Evolutionary conservation across 106 monocot species (phyloP), one percentile per base, ranked within the genome.

Genomic region (Acanthochlamys bracteata): DNA sequence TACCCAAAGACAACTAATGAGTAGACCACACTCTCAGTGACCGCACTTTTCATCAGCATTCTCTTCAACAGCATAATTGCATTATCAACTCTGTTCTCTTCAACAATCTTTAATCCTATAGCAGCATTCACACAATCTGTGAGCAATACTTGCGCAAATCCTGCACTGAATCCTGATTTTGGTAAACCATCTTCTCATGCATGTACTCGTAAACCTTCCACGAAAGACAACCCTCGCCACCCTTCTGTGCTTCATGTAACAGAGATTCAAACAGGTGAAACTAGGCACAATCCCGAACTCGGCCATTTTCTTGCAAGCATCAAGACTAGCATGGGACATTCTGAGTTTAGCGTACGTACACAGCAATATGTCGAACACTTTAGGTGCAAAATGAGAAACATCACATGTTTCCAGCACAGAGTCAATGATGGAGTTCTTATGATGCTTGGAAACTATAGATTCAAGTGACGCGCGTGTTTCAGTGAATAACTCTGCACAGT

Each of bases 31-130:
- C 64, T 69, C 41, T 87, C 84, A 12, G 76, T 68, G 10, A 85
- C 67, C 66, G 91, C 55, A 57, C 85, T 87, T 72, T 78, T 96
- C 67, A 88, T 84, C 64, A 84, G 27, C 76, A 88, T 65, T 64
- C 88, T 90, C 67, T 73, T 91, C 25, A 88, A 39, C 68, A 91
- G 66, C 21, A 91, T 33, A 6, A 83, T 60, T 27, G 68, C 87
- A 49, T 14, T 85, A 68, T 85, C 96, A 33, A 73, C 23, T 55
- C 85, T 78, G 8, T 61, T 51, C 17, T 88, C 82, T 42, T 80
- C 74, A 2, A 90, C 61, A 0, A 96, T 88, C 55, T 78, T 72
- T 2, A 88, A 61, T 1, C 59, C 47, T 57, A 88, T 42, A 10
- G 78, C 49, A 16, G 70, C 57, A 41, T 82, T 80, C 40, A 83